Conservation (phyloP, 306 rosid genomes). For the Ochetophila trinervis region DNA sequence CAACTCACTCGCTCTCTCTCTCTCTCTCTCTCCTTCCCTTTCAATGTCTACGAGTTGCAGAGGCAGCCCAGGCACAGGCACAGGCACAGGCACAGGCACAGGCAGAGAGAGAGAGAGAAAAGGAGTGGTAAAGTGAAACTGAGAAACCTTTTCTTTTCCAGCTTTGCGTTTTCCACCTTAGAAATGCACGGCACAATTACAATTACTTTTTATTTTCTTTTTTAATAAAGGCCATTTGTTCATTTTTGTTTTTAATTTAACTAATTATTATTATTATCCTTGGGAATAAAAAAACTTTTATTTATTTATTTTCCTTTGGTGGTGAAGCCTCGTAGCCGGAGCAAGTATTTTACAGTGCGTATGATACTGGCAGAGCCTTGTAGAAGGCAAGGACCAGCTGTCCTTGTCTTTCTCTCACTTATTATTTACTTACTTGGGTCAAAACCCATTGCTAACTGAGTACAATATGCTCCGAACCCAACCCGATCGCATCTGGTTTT, state of each 20-base stretch:
- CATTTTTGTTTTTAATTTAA: not conserved
- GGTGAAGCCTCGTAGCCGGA: not conserved
- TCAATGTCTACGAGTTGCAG: not conserved
- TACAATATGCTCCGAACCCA: not conserved
- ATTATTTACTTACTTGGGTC: not conserved
- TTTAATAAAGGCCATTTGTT: not conserved
- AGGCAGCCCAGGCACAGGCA: slow-evolving; percentile 3
- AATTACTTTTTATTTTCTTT: not conserved
- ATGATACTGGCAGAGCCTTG: slow-evolving; percentile 17
- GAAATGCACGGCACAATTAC: slow-evolving; percentile 32
- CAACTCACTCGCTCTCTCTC: slow-evolving; percentile 22
- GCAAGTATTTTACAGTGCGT: not conserved
- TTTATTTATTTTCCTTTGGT: too few species aligned
- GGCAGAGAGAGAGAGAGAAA: slow-evolving; percentile 1
- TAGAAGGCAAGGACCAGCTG: slow-evolving; percentile 32
- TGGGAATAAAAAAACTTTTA: not conserved
- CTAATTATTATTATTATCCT: not conserved
- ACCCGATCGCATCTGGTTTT: not conserved
- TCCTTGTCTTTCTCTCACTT: slow-evolving; percentile 18
- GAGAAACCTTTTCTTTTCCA: slow-evolving; percentile 25
- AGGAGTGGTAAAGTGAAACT: not conserved
- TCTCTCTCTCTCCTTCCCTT: not conserved
- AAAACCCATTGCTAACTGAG: not conserved
- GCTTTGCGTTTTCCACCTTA: slow-evolving; percentile 50
- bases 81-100: slow-evolving; percentile 12